Evolutionary conservation across 768 basidiomycete genomes (phyloP).

Genomic region (Pleurotus salmoneostramineus): DNA sequence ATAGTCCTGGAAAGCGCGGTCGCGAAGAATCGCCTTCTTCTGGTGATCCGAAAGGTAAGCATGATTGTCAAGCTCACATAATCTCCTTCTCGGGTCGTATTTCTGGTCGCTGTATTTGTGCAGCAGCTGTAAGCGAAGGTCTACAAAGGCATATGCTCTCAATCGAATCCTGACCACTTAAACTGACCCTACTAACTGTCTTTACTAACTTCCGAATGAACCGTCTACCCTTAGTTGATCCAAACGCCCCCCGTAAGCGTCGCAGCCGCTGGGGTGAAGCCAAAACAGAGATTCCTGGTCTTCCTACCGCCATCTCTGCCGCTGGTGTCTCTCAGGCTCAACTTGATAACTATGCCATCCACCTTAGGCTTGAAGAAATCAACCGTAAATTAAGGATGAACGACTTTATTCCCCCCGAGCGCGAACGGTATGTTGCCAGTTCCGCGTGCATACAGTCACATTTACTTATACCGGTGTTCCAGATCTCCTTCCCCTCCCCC

Average conservation of each 20-base stretch:
- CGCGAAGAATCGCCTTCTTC: slow-evolving; percentile 65
- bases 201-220: slow-evolving; percentile 25
- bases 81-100: slow-evolving; percentile 10
- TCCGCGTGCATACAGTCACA: slow-evolving; percentile 18
- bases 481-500: slow-evolving; percentile 97
- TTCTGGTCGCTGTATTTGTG: slow-evolving; percentile 15
- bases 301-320: slow-evolving; percentile 92
- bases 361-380: slow-evolving; percentile 95
- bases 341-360: slow-evolving; percentile 96
- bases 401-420: slow-evolving; percentile 93
- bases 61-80: slow-evolving; percentile 12
- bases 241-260: slow-evolving; percentile 88
- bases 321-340: slow-evolving; percentile 93
- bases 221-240: slow-evolving; percentile 59
- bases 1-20: slow-evolving; percentile 55
- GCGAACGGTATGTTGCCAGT: slow-evolving; percentile 65
- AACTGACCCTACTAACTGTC: slow-evolving; percentile 53
- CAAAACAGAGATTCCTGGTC: slow-evolving; percentile 84
- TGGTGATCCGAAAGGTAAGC: slow-evolving; percentile 76
- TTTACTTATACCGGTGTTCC: slow-evolving; percentile 12
- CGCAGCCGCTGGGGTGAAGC: slow-evolving; percentile 98
- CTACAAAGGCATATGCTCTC: slow-evolving; percentile 16
- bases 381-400: slow-evolving; percentile 91
- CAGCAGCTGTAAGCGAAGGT: slow-evolving; percentile 16
- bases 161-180: slow-evolving; percentile 29